These are phyloP conservation scores for Lactarius pseudohatsudake DNA, from an alignment of 768 basidiomycete genomes.

Conservation along the genomic window DNA sequence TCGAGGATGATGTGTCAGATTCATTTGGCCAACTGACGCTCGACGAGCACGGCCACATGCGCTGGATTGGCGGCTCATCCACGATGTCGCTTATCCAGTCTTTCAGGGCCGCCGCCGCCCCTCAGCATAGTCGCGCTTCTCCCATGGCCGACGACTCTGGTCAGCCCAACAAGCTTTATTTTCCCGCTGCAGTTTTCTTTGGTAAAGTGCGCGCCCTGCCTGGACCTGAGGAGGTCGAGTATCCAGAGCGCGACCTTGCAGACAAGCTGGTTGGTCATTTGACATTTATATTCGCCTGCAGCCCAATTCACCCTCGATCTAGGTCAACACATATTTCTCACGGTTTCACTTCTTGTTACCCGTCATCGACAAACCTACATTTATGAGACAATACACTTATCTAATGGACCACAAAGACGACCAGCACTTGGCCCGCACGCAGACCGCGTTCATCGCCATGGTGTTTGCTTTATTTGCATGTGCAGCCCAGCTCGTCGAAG, in stretches of 20 bases:
- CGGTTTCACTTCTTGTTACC: slow-evolving; percentile 88
- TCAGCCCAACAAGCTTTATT: slow-evolving; percentile 83
- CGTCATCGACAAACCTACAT: slow-evolving; percentile 81
- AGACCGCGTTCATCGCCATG: slow-evolving; percentile 77
- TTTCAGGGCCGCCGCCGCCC: slow-evolving; percentile 72
- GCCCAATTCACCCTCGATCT: slow-evolving; percentile 32
- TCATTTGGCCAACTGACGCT: slow-evolving; percentile 85
- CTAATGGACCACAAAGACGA: slow-evolving; percentile 73
- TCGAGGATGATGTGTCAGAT: slow-evolving; percentile 77
- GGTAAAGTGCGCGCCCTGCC: slow-evolving; percentile 83
- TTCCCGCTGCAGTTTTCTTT: slow-evolving; percentile 84
- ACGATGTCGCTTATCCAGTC: slow-evolving; percentile 92
- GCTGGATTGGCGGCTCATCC: slow-evolving; percentile 90
- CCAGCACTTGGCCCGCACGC: slow-evolving; percentile 49
- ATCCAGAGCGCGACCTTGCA: slow-evolving; percentile 78
- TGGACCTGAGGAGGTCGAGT: slow-evolving; percentile 83
- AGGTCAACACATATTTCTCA: slow-evolving; percentile 88
- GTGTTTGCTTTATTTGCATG: slow-evolving; percentile 92
- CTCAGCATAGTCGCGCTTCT: slow-evolving; percentile 73
- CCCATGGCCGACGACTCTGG: slow-evolving; percentile 83
- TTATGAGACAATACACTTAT: slow-evolving; percentile 65
- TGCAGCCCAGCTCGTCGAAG: slow-evolving; percentile 75
- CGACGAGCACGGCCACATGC: slow-evolving; percentile 86
- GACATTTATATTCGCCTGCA: slow-evolving; percentile 11
- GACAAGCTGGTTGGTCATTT: slow-evolving; percentile 71